Base-by-base conservation (phyloP, 192 early-diverging fungal species). In the Borealophlyctis nickersoniae region DNA sequence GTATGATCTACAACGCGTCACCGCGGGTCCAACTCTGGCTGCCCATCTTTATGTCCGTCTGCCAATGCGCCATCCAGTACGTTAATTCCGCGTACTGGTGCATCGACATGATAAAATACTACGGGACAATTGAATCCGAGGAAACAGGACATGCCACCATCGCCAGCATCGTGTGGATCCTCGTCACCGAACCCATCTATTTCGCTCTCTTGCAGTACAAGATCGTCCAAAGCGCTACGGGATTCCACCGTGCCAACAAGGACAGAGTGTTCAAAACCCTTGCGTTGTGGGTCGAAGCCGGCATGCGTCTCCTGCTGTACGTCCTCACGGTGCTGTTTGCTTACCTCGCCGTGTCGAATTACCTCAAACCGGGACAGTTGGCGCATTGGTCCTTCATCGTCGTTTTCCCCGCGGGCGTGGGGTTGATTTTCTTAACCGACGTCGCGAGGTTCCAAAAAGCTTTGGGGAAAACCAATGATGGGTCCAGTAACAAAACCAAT, bases 151-250 rank as follows among this genome's bases (percentile, higher is more conserved):
- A 49, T n/a, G 0, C 49, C 19, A 23, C 49, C 19, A 49, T 49
- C 19, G 0, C 49, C 0, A 49, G 19, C 1, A 23, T 49, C 49
- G 19, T 23, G 19, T 49, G 23, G 19, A 49, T 49, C 49, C 19
- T 49, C 23, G 19, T 23, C 19, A 23, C 49, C 19, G 49, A 49
- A 49, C 19, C 23, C 49, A 49, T 49, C 49, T 49, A 49, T 23
- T 49, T 49, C 49, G 23, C 19, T 49, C 49, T 49, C 23, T 23
- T 49, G 49, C 49, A 49, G 49, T n/a, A n/a, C 49, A 49, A 49
- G 49, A 49, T 49, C 23, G 49, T 23, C 23, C 49, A 49, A 49
- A n/a, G 49, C 49, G 49, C 49, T 23, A 49, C 49, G 19, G 49
- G 19, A 19, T 49, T 49, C 49, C 19, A 49, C 23, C 49, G 49